phyloP scores from a whole-genome alignment of 352 stramenopile species.

The Pythium pyrilobum region DNA sequence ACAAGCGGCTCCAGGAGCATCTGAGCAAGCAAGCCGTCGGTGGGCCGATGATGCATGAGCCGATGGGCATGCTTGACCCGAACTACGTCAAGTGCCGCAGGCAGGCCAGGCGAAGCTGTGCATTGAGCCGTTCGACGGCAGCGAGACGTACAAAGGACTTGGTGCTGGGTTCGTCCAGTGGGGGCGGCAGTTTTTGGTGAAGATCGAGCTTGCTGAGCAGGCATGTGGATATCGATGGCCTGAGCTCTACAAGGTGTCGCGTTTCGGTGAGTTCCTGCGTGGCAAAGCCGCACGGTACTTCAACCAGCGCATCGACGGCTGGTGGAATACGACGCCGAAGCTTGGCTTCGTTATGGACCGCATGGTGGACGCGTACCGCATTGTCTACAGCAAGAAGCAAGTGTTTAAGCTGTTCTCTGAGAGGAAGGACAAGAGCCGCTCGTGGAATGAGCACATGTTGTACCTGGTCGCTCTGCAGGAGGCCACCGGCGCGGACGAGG shows the following conservation, averaged over 20 bases:
- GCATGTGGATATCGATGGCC: background rate
- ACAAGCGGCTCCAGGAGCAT: background rate
- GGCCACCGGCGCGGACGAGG: background rate
- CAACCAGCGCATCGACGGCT: background rate
- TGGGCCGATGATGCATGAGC: background rate
- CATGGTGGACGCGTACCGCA: background rate
- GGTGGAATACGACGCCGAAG: background rate
- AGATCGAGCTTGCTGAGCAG: background rate
- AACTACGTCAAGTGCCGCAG: background rate
- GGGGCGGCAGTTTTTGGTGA: background rate
- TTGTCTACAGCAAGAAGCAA: background rate
- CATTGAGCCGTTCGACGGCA: background rate
- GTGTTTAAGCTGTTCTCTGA: background rate
- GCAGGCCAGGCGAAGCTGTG: background rate
- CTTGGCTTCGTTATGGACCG: background rate
- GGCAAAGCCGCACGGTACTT: constrained; percentile 1
- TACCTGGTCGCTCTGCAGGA: constrained; percentile 9
- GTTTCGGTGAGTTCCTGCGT: background rate
- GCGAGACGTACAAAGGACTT: background rate
- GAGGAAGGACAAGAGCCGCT: background rate
- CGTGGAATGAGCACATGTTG: constrained; percentile 6
- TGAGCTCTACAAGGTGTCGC: background rate
- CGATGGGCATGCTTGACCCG: background rate
- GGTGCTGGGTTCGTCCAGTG: background rate
- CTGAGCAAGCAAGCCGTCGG: background rate